Evolutionary conservation across 2,329 filamentous ascomycete genomes (phyloP).

Genomic region (Xylaria sp.): DNA sequence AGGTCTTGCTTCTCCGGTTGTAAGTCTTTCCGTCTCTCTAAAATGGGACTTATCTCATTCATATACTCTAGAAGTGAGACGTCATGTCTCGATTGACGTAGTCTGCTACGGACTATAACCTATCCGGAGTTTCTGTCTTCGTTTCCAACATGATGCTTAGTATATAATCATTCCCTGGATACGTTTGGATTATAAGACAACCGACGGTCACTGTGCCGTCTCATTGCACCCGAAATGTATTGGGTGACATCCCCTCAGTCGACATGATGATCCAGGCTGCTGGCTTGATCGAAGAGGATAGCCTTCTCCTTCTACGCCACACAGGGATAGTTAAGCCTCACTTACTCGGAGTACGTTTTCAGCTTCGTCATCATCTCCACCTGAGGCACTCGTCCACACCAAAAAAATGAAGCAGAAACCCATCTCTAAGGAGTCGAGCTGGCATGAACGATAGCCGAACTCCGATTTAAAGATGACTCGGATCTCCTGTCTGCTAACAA

Average conservation of each 20-base stretch:
- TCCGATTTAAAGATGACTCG: neutral
- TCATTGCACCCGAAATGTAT: neutral
- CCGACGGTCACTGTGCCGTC: neutral
- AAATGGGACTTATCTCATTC: neutral
- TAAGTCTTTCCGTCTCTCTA: neutral
- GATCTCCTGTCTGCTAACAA: neutral
- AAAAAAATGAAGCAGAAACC: neutral
- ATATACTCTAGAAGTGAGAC: neutral
- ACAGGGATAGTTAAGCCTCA: neutral
- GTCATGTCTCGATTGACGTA: neutral
- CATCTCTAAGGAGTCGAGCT: neutral
- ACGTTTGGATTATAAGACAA: neutral
- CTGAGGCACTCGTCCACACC: neutral
- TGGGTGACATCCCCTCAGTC: neutral
- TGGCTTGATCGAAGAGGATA: neutral
- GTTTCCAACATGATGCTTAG: neutral
- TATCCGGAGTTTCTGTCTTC: neutral
- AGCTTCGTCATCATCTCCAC: neutral
- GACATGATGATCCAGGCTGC: neutral
- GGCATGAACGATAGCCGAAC: neutral
- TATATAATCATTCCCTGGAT: neutral
- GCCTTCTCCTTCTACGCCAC: neutral
- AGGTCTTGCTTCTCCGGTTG: conserved; percentile 1
- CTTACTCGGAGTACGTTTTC: neutral
- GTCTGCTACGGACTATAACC: neutral